Evolutionary conservation across 2,329 filamentous ascomycete genomes (phyloP), one percentile per base, ranked within the genome.

Genomic region (Xylariales sp.): DNA sequence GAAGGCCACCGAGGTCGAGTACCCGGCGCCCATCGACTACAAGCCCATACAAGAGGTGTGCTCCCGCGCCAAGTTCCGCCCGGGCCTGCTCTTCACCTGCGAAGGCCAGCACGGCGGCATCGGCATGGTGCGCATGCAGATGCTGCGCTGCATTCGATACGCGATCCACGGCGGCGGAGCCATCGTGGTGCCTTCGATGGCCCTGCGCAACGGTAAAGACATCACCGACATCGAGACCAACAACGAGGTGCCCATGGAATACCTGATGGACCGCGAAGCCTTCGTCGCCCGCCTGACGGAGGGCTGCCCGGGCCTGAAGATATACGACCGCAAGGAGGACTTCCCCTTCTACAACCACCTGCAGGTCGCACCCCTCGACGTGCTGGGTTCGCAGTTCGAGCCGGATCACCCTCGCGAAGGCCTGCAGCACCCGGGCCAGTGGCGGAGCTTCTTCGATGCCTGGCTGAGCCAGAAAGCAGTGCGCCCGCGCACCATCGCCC

Each of bases 111-210:
- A 58, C 21, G 63, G 62, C 24, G 62, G 61, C 18, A 53, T 66
- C 32, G 62, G 58, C 27, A 63, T 65, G 55, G 48, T 66, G 25
- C 54, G 63, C 19, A 63, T 64, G 40, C 61, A 62, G 43, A 63
- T 66, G 15, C 46, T 66, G 4, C 64, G 62, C 33, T 66, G 63
- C 45, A 53, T 66, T 5, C 55, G 63, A 14, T 66, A 63, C 36
- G 58, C 63, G 5, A 65, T 66, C 29, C 50, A 54, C 32, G 62
- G 51, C 19, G 63, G 62, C 6, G 62, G 48, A 24, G 54, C 55
- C 1, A 28, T 65, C 1, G 62, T 65, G 3, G 27, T 66, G 3
- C 62, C 62, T 3, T 57, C 56, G 2, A 64, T 66, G 44, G 50
- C 53, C 2, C 35, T 59, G 30, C 55, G 61, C 21, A 59, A 61